phyloP scores from a whole-genome alignment of 148 eudicot genomes.

The Persicaria tinctoria region DNA sequence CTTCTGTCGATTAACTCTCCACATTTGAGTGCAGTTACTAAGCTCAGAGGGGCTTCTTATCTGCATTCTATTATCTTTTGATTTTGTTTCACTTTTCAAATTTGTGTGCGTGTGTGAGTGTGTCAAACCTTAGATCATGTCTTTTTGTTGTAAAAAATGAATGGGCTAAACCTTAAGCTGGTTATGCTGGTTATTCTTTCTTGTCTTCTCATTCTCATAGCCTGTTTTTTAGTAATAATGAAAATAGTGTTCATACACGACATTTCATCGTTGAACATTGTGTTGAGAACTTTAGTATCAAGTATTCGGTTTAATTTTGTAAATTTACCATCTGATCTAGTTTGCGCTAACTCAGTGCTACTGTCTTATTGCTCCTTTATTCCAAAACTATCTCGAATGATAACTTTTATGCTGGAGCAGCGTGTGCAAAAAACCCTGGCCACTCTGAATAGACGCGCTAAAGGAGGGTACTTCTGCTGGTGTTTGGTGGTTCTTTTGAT shows the following conservation, averaged over 20 bases:
- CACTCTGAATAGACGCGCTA: slow-evolving; percentile 62
- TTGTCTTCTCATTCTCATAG: too few relatives aligned
- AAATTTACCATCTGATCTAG: background rate
- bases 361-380: background rate
- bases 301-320: too few relatives aligned
- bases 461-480: slow-evolving; percentile 73
- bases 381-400: too few relatives aligned
- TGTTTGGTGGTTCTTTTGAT: slow-evolving; percentile 50
- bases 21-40: too few relatives aligned
- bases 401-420: slow-evolving; percentile 31
- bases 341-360: background rate
- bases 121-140: too few relatives aligned
- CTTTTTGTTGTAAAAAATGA: too few relatives aligned
- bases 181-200: too few relatives aligned
- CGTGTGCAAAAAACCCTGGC: slow-evolving; percentile 73
- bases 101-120: too few relatives aligned
- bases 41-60: too few relatives aligned
- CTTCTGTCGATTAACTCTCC: background rate
- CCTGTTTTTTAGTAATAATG: background rate
- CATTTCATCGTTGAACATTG: background rate
- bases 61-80: too few relatives aligned
- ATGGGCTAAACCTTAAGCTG: too few relatives aligned
- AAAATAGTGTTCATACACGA: background rate
- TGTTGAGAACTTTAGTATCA: background rate
- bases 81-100: too few relatives aligned